Base-by-base conservation (phyloP, 345 rosid species). In the Gossypium arboreum region DNA sequence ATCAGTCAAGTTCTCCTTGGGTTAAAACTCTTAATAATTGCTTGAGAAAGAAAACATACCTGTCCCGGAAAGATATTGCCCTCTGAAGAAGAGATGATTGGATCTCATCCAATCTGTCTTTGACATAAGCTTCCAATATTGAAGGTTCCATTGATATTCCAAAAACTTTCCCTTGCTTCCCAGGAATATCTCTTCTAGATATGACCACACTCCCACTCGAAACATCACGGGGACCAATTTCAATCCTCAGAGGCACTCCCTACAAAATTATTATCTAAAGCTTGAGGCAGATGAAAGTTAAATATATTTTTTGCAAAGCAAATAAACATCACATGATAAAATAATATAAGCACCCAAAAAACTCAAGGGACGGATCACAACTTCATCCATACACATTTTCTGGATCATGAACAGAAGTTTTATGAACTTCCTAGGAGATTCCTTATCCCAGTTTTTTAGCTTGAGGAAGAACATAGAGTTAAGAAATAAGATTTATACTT, bases 151-250 rank as follows among this genome's bases (percentile, higher is more conserved):
- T 87, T 25, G 99, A 90, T 80, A 95, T 91, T 74, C 94, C 99
- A 83, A 91, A 91, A 43, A 85, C 92, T 82, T 94, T 92, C 29
- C 98, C 98, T 79, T 88, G 83, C 83, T 92, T 92, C 75, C 98
- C 97, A 39, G 97, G 99, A 81, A 92, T 68, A 83, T 91, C 96
- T 75, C 99, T 91, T 82, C 98, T 90, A 18, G 96, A 89, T 75
- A 91, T 86, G 70, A 94, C 99, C 65, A 91, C 95, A 78, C 85
- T 88, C 71, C 84, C 85, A 74, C 89, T 92, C 17, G 94, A 84
- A 74, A 90, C 98, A 81, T 94, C 99, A 10, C 93, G 90, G 54
- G 97, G 99, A 82, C 99, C 97, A 76, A 95, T 90, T 84, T 95
- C 99, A 77, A 95, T 88, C 82, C 98, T 85, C 54, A 94, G 47